These are phyloP conservation scores for Trichoderma atroviride DNA, from an alignment of 2,329 filamentous ascomycete species.

Conservation along the genomic window DNA sequence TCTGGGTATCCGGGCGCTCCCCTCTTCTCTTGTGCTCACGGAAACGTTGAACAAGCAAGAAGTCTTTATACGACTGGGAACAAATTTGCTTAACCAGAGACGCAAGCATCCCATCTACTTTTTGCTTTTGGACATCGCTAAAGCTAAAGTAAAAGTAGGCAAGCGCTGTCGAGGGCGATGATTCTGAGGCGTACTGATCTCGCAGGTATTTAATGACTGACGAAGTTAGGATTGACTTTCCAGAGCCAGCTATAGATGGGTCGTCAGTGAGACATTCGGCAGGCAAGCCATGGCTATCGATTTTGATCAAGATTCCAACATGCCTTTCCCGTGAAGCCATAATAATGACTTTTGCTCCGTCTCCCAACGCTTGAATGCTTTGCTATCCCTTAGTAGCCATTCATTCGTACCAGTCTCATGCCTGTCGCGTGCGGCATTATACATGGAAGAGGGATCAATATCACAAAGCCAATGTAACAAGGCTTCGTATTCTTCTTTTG, in stretches of 20 bases:
- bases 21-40: background rate
- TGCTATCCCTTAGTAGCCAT: background rate
- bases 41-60: background rate
- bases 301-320: background rate
- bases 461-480: background rate
- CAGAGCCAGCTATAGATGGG: background rate
- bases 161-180: background rate
- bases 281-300: background rate
- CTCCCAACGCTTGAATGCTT: constrained; percentile 1
- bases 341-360: background rate
- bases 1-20: background rate
- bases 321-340: constrained; percentile 15
- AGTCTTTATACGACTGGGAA: background rate
- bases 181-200: background rate
- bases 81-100: constrained; percentile 23
- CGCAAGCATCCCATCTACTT: constrained; percentile 16
- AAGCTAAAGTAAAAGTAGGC: constrained; percentile 23
- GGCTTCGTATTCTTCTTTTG: background rate
- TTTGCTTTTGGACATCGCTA: constrained; percentile 11
- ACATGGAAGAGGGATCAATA: background rate
- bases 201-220: background rate
- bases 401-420: background rate
- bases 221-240: background rate
- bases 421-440: background rate
- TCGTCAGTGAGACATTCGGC: background rate